These are phyloP conservation scores for Garcia nutans DNA, from an alignment of 345 rosid species.

Conservation along the genomic window DNA sequence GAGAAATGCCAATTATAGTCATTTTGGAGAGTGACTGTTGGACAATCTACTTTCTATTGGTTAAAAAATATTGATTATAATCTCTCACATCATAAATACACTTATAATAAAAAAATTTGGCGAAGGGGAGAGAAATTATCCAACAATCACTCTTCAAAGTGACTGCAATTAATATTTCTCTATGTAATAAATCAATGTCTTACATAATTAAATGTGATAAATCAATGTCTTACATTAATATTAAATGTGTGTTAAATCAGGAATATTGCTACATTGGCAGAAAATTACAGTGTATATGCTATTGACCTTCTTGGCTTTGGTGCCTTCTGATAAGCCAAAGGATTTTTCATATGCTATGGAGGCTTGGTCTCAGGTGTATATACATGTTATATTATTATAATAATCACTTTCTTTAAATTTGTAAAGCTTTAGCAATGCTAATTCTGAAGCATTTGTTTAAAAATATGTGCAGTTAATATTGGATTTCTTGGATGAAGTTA, in stretches of 20 bases:
- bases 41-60: too few relatives aligned
- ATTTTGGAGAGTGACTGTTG: too few relatives aligned
- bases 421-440: neutral
- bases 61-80: too few relatives aligned
- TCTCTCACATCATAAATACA: too few relatives aligned
- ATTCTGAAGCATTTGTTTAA: neutral
- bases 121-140: too few relatives aligned
- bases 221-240: too few relatives aligned
- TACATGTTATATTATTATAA: neutral
- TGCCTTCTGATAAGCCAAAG: constrained; percentile 71
- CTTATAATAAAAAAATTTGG: too few relatives aligned
- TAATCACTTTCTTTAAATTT: neutral
- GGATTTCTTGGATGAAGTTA: constrained; percentile 69
- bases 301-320: constrained; percentile 92
- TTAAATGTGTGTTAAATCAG: constrained; percentile 31
- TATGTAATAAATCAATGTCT: too few relatives aligned
- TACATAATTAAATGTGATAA: too few relatives aligned
- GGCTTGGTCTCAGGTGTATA: constrained; percentile 75
- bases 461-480: constrained; percentile 52
- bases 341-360: constrained; percentile 78
- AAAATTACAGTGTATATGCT: constrained; percentile 64
- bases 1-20: too few relatives aligned
- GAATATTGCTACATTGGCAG: constrained; percentile 64
- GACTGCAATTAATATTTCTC: too few relatives aligned
- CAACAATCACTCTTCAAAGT: too few relatives aligned